Base-by-base conservation (phyloP, 768 basidiomycete species). In the Lactifluus hygrophoroides region DNA sequence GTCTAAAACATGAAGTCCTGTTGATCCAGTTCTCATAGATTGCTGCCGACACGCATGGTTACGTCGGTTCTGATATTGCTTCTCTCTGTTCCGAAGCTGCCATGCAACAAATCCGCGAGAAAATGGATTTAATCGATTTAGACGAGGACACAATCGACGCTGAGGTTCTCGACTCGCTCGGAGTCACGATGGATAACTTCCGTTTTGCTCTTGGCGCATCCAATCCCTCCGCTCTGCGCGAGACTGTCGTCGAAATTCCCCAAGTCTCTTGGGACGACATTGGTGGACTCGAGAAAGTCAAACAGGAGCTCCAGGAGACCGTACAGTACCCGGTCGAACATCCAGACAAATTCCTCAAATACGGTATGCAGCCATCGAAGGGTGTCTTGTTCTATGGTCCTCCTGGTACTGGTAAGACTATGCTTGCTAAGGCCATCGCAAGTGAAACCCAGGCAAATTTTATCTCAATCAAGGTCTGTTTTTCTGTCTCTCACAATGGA, bases 131-230 rank as follows among this genome's bases (percentile, higher is more conserved):
- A 65, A 93, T 95, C 63, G 93, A 94, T 71, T 81, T 95, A 30
- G 92, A 94, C 62, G 91, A 95, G 73, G 96, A 99, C 69, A 97
- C 95, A 50, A 99, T 99, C 69, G 96, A 99, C 67, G 96, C 96
- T 8, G 96, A 99, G 73, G 95, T 99, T 2, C 88, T 99, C 54
- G 96, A 99, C 74, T 90, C 94, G 6, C 89, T 99, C 50, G 96
- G 96, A 64, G 94, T 99, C 65, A 99, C 96, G 28, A 97, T 97
- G 95, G 96, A 99, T 69, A 98, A 98, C 80, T 98, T 98, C 93
- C 88, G 95, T 59, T 98, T 97, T 72, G 96, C 96, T 3, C 87
- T 99, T 56, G 96, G 96, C 57, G 84, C 86, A 27, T 95, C 94
- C 67, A 98, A 98, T 76, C 96, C 96, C 28, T 98, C 96, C 17